phyloP scores from a whole-genome alignment of 805 yeast genomes.

The Maudiozyma serrabonitensis region DNA sequence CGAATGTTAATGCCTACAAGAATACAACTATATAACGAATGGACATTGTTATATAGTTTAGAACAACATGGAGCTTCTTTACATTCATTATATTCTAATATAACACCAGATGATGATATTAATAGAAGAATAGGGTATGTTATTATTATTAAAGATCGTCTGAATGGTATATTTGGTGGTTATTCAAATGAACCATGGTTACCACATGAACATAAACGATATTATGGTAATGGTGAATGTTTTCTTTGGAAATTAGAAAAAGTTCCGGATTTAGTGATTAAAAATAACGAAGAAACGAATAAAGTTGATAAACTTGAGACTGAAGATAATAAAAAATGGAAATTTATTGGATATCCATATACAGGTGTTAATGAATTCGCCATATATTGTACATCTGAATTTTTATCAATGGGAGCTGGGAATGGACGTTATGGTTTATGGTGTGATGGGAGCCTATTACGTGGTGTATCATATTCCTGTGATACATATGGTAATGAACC shows the following conservation, averaged over 20 bases:
- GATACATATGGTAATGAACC: conserved; percentile 87
- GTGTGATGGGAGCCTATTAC: conserved; percentile 62
- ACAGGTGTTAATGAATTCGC: conserved; percentile 84
- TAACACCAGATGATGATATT: conserved; percentile 37
- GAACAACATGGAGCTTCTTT: conserved; percentile 90
- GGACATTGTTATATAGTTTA: conserved; percentile 73
- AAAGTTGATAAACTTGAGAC: conserved; percentile 7
- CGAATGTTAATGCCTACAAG: conserved; percentile 68
- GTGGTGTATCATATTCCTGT: conserved; percentile 72
- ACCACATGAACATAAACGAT: conserved; percentile 62
- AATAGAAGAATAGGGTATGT: conserved; percentile 58
- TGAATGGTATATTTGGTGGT: conserved; percentile 64
- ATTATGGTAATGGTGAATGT: conserved; percentile 92
- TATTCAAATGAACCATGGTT: conserved; percentile 64
- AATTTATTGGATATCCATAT: conserved; percentile 75
- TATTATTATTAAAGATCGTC: conserved; percentile 56
- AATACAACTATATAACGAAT: conserved; percentile 62
- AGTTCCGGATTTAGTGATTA: conserved; percentile 24
- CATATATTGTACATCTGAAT: conserved; percentile 68
- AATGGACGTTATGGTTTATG: conserved; percentile 89
- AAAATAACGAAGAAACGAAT: conserved; percentile 4
- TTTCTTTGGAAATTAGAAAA: conserved; percentile 75
- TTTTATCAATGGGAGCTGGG: conserved; percentile 82
- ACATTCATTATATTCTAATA: conserved; percentile 58
- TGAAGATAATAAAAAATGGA: conserved; percentile 20